Percentiles rank a stretch among this genome's conserved stretches.
These are phyloP conservation scores for Yarrowia divulgata DNA, from an alignment of 805 yeast genomes.

Conservation along the genomic window DNA sequence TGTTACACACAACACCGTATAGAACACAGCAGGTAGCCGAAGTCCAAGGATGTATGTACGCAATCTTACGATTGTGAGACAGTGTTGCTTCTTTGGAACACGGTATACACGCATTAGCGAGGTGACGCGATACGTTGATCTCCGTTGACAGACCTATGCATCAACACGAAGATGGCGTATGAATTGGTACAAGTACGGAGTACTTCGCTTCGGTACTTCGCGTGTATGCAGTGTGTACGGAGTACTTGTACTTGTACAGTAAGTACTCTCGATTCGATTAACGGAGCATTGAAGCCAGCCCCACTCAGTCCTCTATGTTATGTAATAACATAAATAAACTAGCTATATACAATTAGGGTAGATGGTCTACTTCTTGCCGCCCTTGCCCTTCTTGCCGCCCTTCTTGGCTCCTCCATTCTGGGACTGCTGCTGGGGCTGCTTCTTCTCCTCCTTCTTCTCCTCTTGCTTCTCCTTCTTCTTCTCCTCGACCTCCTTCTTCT, in stretches of 20 bases:
- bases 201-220: too few species aligned
- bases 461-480: slow-evolving; percentile 5
- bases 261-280: too few species aligned
- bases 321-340: slow-evolving; percentile 16
- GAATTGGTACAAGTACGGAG: too few species aligned
- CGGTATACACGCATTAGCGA: slow-evolving; percentile 1
- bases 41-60: background rate
- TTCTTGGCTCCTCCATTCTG: slow-evolving; percentile 3
- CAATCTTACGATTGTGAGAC: slow-evolving; percentile 8
- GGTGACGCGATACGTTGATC: too few species aligned
- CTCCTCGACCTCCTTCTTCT: slow-evolving; percentile 14
- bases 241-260: too few species aligned
- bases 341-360: slow-evolving; percentile 12
- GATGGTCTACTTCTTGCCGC: background rate
- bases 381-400: slow-evolving; percentile 12
- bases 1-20: background rate
- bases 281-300: too few species aligned
- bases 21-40: background rate
- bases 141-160: too few species aligned
- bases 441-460: background rate
- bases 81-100: background rate
- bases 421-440: background rate
- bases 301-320: background rate
- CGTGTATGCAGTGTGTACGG: too few species aligned
- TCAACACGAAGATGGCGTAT: too few species aligned